phyloP scores from a whole-genome alignment of 352 stramenopile genomes.

The Ophiocytium majus region DNA sequence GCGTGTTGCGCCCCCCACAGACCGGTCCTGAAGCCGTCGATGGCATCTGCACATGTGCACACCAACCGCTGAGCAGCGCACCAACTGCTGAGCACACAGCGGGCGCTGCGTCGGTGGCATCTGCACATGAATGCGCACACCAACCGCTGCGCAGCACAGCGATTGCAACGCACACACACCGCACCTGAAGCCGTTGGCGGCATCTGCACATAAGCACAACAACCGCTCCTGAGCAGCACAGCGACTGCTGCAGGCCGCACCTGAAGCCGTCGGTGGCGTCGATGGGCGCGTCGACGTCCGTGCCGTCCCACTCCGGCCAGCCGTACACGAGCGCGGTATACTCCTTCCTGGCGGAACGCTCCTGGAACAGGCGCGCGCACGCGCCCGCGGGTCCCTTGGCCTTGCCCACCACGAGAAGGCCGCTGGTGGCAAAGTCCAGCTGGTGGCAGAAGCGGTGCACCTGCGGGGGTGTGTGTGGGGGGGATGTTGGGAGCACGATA shows the following conservation, averaged over 20 bases:
- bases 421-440: constrained; percentile 33
- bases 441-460: constrained; percentile 31
- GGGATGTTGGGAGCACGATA: too few relatives aligned
- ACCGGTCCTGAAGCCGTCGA: too few relatives aligned
- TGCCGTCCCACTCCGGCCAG: constrained; percentile 13
- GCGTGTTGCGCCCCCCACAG: too few relatives aligned
- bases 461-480: too few relatives aligned
- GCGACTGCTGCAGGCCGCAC: not conserved
- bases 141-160: too few relatives aligned
- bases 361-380: constrained; percentile 25
- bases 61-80: too few relatives aligned
- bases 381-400: not conserved
- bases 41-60: too few relatives aligned
- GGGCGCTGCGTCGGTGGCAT: too few relatives aligned
- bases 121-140: too few relatives aligned
- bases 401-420: constrained; percentile 28
- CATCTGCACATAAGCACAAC: not conserved
- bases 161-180: too few relatives aligned
- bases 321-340: constrained; percentile 26
- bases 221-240: not conserved
- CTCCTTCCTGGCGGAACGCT: constrained; percentile 20
- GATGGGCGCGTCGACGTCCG: not conserved
- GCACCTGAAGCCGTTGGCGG: too few relatives aligned
- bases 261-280: constrained; percentile 9
- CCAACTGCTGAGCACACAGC: too few relatives aligned